Evolutionary conservation across 2,329 filamentous ascomycete genomes (phyloP).

Genomic region (Nemania sp.): DNA sequence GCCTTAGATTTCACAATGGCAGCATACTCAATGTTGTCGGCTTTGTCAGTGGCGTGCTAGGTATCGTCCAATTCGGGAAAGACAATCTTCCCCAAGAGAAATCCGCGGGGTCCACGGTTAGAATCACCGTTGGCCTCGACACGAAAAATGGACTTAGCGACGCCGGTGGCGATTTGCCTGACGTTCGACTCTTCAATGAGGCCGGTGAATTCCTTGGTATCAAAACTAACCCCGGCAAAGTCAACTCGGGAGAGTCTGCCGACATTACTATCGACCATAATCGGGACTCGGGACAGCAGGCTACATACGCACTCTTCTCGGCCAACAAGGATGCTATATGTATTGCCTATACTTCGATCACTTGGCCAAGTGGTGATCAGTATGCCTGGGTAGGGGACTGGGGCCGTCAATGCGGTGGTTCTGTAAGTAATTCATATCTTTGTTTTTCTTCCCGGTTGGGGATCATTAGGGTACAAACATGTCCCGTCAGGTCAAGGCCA

Average conservation of each 20-base stretch:
- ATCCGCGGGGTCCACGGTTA: constrained; percentile 37
- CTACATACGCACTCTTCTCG: constrained; percentile 47
- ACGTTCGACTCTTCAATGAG: constrained; percentile 48
- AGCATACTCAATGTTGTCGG: constrained; percentile 43
- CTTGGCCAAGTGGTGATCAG: constrained; percentile 38
- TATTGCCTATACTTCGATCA: constrained; percentile 41
- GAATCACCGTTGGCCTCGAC: constrained; percentile 44
- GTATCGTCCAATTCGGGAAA: constrained; percentile 42
- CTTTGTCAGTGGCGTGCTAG: constrained; percentile 38
- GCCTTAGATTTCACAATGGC: constrained; percentile 22
- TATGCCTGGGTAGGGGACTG: constrained; percentile 47
- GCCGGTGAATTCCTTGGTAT: constrained; percentile 44
- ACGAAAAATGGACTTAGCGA: constrained; percentile 36
- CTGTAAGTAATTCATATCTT: too few relatives aligned
- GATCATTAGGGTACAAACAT: too few relatives aligned
- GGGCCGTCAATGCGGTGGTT: constrained; percentile 43
- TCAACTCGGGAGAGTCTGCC: constrained; percentile 39
- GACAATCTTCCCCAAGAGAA: constrained; percentile 38
- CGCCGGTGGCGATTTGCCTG: constrained; percentile 46
- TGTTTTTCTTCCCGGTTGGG: too few relatives aligned
- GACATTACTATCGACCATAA: constrained; percentile 41
- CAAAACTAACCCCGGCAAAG: constrained; percentile 38
- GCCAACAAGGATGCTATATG: constrained; percentile 47
- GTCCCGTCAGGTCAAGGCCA: too few relatives aligned
- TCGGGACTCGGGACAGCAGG: constrained; percentile 35